Evolutionary conservation across 139 green algal genomes (phyloP).

Genomic region (Limnomonas spitsbergensis): DNA sequence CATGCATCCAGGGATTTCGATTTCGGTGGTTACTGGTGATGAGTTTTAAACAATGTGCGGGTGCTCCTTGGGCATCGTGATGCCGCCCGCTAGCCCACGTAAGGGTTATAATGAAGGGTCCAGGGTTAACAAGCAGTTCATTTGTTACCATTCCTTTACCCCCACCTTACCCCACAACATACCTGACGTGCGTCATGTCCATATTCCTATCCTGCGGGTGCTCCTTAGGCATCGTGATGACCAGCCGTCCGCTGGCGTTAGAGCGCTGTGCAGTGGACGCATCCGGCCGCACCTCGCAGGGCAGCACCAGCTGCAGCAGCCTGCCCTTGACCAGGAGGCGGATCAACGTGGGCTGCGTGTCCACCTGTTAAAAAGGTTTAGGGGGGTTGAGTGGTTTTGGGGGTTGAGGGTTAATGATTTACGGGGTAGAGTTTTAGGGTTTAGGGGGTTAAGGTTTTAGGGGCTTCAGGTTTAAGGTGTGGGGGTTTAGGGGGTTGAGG

Average conservation of each 20-base stretch:
- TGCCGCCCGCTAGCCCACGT: background rate
- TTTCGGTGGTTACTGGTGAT: background rate
- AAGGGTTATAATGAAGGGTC: background rate
- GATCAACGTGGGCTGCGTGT: constrained; percentile 74
- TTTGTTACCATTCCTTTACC: background rate
- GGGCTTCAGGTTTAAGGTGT: no score
- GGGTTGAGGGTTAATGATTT: no score
- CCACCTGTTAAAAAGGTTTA: constrained; percentile 34
- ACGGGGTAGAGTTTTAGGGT: no score
- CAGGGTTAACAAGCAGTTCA: background rate
- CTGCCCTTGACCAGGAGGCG: constrained; percentile 82
- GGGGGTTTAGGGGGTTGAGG: no score
- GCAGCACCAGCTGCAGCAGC: constrained; percentile 80
- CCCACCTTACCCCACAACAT: background rate
- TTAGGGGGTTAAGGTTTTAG: no score
- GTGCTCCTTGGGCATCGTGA: no score
- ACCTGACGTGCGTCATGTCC: constrained; percentile 8
- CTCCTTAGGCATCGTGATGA: constrained; percentile 20
- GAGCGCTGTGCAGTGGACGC: constrained; percentile 14
- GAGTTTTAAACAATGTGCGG: constrained; percentile 2
- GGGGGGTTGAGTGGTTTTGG: background rate
- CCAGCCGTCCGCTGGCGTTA: constrained; percentile 3
- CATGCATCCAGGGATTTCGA: background rate
- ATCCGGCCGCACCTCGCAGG: constrained; percentile 60
- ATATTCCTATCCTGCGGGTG: background rate